These are phyloP conservation scores for Leishmania arabica DNA, from an alignment of 208 protist species.

Conservation along the genomic window DNA sequence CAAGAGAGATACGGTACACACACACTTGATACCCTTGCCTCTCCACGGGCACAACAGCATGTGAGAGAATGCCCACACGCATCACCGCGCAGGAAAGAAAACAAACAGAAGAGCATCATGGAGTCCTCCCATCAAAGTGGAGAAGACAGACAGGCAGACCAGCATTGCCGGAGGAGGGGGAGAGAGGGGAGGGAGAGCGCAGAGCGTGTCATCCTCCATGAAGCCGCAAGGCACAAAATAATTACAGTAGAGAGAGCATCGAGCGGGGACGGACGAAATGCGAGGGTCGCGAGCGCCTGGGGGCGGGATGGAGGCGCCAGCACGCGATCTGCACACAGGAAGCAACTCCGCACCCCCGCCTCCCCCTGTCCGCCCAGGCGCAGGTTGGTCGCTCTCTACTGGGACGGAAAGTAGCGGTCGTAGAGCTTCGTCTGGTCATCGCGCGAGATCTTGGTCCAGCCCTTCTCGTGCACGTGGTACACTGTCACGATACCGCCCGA, in stretches of 20 bases:
- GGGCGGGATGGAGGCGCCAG: background rate
- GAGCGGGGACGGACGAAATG: background rate
- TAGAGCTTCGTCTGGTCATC: constrained; percentile 93
- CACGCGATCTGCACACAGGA: background rate
- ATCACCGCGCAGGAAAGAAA: background rate
- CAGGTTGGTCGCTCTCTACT: background rate
- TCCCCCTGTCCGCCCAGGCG: background rate
- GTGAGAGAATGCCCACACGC: background rate
- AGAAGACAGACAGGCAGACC: background rate
- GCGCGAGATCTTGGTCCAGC: constrained; percentile 95
- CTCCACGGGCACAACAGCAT: background rate
- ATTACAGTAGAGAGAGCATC: background rate
- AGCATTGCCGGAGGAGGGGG: background rate
- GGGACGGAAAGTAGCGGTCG: constrained; percentile 66
- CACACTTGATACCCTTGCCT: background rate
- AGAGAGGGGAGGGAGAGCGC: background rate
- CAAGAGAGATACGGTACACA: background rate
- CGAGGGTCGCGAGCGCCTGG: background rate
- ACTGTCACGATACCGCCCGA: constrained; percentile 98
- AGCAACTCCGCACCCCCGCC: background rate
- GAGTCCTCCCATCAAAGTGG: background rate
- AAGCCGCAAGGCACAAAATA: background rate
- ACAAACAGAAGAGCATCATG: background rate
- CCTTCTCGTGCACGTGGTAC: constrained; percentile 95
- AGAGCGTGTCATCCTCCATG: background rate